phyloP scores from a whole-genome alignment of 345 rosid genomes.

The Linum lewisii region DNA sequence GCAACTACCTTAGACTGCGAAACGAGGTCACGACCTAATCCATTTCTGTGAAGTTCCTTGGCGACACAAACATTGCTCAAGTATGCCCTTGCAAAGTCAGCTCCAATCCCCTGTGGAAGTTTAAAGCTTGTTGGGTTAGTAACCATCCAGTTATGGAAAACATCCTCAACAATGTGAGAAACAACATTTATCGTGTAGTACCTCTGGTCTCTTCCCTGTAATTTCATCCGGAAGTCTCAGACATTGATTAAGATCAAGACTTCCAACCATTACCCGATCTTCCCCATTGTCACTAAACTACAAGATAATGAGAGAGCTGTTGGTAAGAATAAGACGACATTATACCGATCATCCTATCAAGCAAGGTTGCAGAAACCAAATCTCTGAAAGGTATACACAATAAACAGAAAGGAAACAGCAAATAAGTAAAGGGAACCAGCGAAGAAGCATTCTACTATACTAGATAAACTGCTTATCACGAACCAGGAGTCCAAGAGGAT shows the following conservation, averaged over 20 bases:
- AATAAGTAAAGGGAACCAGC: no score
- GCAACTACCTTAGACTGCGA: constrained; percentile 53
- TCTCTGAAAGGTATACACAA: background rate
- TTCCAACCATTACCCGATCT: constrained; percentile 78
- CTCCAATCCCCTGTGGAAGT: constrained; percentile 43
- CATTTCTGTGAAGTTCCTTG: constrained; percentile 67
- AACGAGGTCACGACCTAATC: constrained; percentile 54
- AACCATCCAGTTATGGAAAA: background rate
- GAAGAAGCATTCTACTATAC: no score
- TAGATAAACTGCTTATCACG: no score
- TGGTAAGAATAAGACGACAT: background rate
- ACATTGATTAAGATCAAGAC: constrained; percentile 86
- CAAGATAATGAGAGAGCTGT: constrained; percentile 3
- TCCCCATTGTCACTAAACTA: constrained; percentile 56
- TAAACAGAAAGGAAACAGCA: background rate
- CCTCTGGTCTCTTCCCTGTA: constrained; percentile 74
- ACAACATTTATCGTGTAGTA: constrained; percentile 4
- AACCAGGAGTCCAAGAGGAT: no score
- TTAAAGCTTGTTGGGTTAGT: background rate
- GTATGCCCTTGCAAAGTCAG: constrained; percentile 70
- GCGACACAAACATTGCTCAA: constrained; percentile 87
- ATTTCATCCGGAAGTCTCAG: constrained; percentile 81
- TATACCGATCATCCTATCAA: background rate
- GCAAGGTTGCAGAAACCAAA: background rate
- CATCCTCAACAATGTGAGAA: background rate